These are phyloP conservation scores for Lichtheimia hyalospora DNA, from an alignment of 371 early-diverging fungal species.

Conservation along the genomic window DNA sequence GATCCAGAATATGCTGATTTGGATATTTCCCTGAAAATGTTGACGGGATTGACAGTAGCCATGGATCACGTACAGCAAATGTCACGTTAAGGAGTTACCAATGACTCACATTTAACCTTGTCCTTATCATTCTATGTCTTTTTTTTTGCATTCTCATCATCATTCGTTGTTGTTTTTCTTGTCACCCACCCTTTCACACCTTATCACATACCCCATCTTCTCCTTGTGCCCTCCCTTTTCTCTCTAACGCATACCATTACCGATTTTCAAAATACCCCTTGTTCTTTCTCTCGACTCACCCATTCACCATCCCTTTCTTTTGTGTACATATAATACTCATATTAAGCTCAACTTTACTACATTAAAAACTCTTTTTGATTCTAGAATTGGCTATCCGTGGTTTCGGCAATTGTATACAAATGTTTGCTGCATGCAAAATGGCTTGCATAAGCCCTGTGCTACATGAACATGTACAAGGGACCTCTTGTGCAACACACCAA, in stretches of 20 bases:
- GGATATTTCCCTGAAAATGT: slow-evolving; percentile 23
- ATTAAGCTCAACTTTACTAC: no score
- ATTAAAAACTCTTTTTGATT: no score
- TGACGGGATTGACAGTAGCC: slow-evolving; percentile 36
- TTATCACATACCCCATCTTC: background rate
- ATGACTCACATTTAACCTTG: background rate
- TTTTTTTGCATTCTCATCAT: background rate
- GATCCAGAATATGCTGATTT: slow-evolving; percentile 22
- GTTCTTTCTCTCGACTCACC: background rate
- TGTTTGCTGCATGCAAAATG: no score
- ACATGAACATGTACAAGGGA: no score
- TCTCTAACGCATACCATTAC: no score
- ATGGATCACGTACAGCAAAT: slow-evolving; percentile 37
- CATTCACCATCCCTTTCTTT: slow-evolving; percentile 3
- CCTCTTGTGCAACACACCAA: no score
- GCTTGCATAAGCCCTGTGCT: no score
- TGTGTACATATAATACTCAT: no score
- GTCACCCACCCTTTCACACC: background rate
- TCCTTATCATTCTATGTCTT: background rate
- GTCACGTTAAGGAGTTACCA: slow-evolving; percentile 4
- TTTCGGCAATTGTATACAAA: no score
- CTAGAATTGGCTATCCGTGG: no score
- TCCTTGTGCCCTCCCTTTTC: no score
- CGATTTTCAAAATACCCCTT: no score
- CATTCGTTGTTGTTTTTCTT: background rate